A percentile compares a stretch with the other conserved stretches of the same genome.
phyloP scores from a whole-genome alignment of 208 protist species.

The Leishmania tropica region DNA sequence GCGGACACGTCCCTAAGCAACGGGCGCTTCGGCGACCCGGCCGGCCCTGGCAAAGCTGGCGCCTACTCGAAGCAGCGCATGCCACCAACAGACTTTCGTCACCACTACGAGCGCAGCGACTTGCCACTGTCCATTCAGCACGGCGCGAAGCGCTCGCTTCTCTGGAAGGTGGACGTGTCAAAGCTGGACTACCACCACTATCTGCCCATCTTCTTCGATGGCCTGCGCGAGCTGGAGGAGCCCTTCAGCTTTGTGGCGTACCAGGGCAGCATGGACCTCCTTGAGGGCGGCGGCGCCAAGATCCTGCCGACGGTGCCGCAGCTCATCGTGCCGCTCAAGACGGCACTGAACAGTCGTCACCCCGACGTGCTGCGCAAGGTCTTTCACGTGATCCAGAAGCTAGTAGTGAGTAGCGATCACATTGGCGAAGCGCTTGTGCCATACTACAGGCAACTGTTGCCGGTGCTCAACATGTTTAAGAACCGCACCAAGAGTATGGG shows the following conservation, averaged over 20 bases:
- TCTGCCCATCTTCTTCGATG: slow-evolving; percentile 99
- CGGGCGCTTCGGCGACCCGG: slow-evolving; percentile 78
- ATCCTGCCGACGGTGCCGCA: slow-evolving; percentile 98
- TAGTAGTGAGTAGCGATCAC: slow-evolving; percentile 95
- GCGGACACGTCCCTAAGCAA: slow-evolving; percentile 45
- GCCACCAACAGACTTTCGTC: slow-evolving; percentile 95
- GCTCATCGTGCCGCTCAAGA: slow-evolving; percentile 99
- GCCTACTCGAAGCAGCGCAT: slow-evolving; percentile 76
- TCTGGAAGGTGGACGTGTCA: slow-evolving; percentile 97
- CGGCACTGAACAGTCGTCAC: slow-evolving; percentile 97
- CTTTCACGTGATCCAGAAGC: slow-evolving; percentile 96
- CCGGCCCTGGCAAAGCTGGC: slow-evolving; percentile 71
- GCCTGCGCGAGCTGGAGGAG: slow-evolving; percentile 96
- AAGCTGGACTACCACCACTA: slow-evolving; percentile 99
- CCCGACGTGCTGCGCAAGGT: slow-evolving; percentile 94
- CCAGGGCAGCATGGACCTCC: slow-evolving; percentile 94
- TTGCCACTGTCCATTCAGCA: slow-evolving; percentile 97
- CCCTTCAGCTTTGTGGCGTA: slow-evolving; percentile 96
- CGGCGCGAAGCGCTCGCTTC: slow-evolving; percentile 89
- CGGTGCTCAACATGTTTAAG: slow-evolving; percentile 98
- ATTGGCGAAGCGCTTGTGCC: slow-evolving; percentile 98
- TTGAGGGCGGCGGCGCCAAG: slow-evolving; percentile 94
- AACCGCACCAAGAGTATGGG: slow-evolving; percentile 90
- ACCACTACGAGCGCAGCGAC: slow-evolving; percentile 98
- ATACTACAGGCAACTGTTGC: slow-evolving; percentile 99